phyloP scores from a whole-genome alignment of 371 early-diverging fungal species.

The Lichtheimia ramosa region DNA sequence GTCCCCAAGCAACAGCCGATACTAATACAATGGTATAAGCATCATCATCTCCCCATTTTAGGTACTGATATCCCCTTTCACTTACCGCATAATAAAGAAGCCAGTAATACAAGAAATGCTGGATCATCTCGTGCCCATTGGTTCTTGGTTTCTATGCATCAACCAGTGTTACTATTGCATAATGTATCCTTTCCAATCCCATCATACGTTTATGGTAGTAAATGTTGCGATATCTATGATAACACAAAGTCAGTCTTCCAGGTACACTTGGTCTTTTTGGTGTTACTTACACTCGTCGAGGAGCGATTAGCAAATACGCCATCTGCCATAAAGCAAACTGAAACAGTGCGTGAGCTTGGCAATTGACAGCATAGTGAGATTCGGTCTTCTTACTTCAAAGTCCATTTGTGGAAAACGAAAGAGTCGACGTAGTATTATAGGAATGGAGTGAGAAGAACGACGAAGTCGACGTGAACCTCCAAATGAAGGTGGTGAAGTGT shows the following conservation, averaged over 20 bases:
- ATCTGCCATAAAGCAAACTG: slow-evolving; percentile 92
- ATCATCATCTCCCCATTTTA: neutral
- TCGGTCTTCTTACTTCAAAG: slow-evolving; percentile 57
- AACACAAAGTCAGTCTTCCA: neutral
- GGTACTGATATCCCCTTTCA: neutral
- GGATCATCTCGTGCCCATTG: slow-evolving; percentile 96
- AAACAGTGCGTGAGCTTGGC: neutral
- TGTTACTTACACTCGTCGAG: slow-evolving; percentile 77
- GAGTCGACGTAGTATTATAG: slow-evolving; percentile 56
- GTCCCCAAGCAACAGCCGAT: slow-evolving; percentile 74
- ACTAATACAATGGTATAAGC: slow-evolving; percentile 37
- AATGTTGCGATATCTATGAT: slow-evolving; percentile 78
- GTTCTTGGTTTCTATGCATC: slow-evolving; percentile 83
- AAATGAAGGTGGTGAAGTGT: slow-evolving; percentile 11
- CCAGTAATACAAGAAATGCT: slow-evolving; percentile 78
- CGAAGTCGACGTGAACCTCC: slow-evolving; percentile 18
- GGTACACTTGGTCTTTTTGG: neutral
- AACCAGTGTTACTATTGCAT: neutral
- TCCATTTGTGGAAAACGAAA: slow-evolving; percentile 85
- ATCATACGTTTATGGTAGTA: slow-evolving; percentile 89
- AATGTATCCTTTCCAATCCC: neutral
- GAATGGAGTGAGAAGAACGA: slow-evolving; percentile 21
- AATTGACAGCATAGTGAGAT: neutral
- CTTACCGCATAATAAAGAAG: slow-evolving; percentile 62
- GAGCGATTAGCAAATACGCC: slow-evolving; percentile 82